phyloP scores from a whole-genome alignment of 2,329 filamentous ascomycete genomes.

The Pseudohalonectria lignicola region DNA sequence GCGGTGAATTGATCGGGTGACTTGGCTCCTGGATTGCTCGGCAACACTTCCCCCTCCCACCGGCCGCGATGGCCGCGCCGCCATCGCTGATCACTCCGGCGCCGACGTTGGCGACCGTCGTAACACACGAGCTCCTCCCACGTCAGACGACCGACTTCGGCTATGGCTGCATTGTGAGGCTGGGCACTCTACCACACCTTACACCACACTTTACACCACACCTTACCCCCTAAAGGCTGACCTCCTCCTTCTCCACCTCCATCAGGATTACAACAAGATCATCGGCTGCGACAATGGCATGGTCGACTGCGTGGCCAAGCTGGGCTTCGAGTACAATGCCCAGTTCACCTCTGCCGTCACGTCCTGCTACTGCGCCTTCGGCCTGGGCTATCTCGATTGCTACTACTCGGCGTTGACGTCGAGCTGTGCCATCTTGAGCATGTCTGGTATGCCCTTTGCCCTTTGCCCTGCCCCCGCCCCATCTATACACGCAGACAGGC shows the following conservation, averaged over 20 bases:
- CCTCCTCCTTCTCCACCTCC: neutral
- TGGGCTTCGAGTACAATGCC: constrained; percentile 1
- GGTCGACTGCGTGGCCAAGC: constrained; percentile 7
- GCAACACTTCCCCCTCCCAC: too few relatives aligned
- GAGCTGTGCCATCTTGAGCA: constrained; percentile 4
- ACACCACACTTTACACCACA: neutral
- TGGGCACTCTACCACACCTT: neutral
- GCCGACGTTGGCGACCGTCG: constrained; percentile 6
- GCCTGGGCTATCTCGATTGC: constrained; percentile 13
- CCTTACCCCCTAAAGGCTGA: constrained; percentile 2
- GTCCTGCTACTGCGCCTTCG: constrained; percentile 13
- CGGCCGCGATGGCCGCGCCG: neutral
- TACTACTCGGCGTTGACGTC: constrained; percentile 7
- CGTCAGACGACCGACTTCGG: constrained; percentile 5
- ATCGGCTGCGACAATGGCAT: constrained; percentile 9
- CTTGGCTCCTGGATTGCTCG: too few relatives aligned
- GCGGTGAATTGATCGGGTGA: too few relatives aligned
- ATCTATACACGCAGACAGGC: too few relatives aligned
- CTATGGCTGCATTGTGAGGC: constrained; percentile 3
- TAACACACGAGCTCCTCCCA: constrained; percentile 6
- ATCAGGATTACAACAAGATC: neutral
- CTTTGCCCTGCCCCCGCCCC: too few relatives aligned
- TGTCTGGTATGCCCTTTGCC: neutral
- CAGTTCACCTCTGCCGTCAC: neutral
- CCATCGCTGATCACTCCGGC: constrained; percentile 3